phyloP scores from a whole-genome alignment of 805 yeast species.

The Tetrapisispora fleetii region DNA sequence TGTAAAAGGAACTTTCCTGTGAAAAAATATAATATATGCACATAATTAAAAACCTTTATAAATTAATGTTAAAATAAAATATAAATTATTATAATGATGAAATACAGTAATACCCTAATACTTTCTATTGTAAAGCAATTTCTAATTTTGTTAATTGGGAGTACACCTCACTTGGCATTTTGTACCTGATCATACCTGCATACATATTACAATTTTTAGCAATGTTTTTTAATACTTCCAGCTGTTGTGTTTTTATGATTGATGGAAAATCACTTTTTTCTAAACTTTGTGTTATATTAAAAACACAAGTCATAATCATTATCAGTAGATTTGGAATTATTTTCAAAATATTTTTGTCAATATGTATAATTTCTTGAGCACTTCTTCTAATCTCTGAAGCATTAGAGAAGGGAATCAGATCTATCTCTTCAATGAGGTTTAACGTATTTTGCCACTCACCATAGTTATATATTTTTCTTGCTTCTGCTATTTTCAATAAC shows the following conservation, averaged over 20 bases:
- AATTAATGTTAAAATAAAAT: too few relatives aligned
- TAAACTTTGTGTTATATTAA: slow-evolving; percentile 42
- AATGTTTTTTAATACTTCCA: slow-evolving; percentile 44
- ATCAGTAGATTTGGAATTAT: slow-evolving; percentile 73
- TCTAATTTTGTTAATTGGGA: slow-evolving; percentile 60
- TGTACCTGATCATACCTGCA: slow-evolving; percentile 90
- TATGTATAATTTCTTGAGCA: slow-evolving; percentile 56
- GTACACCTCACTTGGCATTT: slow-evolving; percentile 80
- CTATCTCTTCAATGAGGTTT: slow-evolving; percentile 45
- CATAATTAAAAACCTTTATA: too few relatives aligned
- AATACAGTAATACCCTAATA: background rate
- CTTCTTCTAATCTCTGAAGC: slow-evolving; percentile 50
- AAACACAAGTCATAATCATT: slow-evolving; percentile 70
- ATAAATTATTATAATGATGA: background rate
- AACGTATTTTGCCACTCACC: slow-evolving; percentile 53
- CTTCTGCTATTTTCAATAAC: slow-evolving; percentile 55
- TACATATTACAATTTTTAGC: slow-evolving; percentile 87
- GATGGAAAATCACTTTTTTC: slow-evolving; percentile 33
- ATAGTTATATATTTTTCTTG: slow-evolving; percentile 48
- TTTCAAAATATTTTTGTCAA: slow-evolving; percentile 64
- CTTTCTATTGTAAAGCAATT: slow-evolving; percentile 21
- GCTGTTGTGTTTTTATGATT: slow-evolving; percentile 43
- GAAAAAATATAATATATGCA: too few relatives aligned
- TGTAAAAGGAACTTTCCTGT: too few relatives aligned
- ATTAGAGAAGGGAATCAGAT: slow-evolving; percentile 55